Evolutionary conservation across 345 rosid species (phyloP), one percentile per base, ranked within the genome.

Genomic region (Gossypium sturtianum): DNA sequence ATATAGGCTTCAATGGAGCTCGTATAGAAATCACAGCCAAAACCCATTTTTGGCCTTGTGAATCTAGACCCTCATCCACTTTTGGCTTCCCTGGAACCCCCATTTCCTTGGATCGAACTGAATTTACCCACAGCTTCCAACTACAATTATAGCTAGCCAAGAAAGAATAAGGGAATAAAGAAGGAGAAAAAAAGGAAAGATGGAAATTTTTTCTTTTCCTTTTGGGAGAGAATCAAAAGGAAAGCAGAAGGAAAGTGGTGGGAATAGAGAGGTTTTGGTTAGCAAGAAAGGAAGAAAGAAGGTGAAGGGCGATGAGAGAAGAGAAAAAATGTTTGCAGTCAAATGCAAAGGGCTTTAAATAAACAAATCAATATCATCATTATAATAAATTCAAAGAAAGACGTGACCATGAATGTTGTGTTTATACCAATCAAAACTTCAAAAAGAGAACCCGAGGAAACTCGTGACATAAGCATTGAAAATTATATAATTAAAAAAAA

Each of bases 1-100:
- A 81, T 10, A 90, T 79, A 12, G 85, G 86, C 87, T 87, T 90
- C 66, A 93, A 75, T 0, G 96, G 90, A 23, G 86, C 84, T 57
- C 90, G 84, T 34, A 87, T 77, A 1, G 87, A 80, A 74, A 85
- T 80, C 72, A 89, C 92, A 9, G 90, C 83, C 51, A 86, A 76
- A 38, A 85, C 81, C 90, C 91, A 83, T 81, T 75, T 81, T 25
- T 81, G 84, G 48, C 80, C 79, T 9, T 87, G 91, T 15, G 83
- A 83, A 48, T 83, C 89, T 52, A 81, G 72, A 57, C 86, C 90
- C n/a, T 80, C 84, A 22, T 88, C 91, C 56, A 79, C 81, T 58
- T 85, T 88, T 72, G 74, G 80, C 84, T 88, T 84, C 62, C 81
- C 86, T 16, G 90, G 78, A 74, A 82, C 64, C 57, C 90, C 90